Evolutionary conservation across 2,329 filamentous ascomycete species (phyloP).

Genomic region (Trichoderma sp.): DNA sequence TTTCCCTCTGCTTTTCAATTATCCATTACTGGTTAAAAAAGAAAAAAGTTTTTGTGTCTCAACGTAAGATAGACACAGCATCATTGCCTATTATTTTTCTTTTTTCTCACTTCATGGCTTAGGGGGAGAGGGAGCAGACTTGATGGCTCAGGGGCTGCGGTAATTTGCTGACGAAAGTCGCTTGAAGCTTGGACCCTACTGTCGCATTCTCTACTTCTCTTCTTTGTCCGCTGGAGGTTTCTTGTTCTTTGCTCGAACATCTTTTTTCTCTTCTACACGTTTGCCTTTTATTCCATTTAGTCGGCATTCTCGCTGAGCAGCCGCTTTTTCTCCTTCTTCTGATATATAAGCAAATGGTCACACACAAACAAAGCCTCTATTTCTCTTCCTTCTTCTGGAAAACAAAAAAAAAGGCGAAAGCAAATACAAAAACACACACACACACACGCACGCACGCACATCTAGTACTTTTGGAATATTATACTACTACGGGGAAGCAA

Average conservation of each 20-base stretch:
- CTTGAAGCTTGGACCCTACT: neutral
- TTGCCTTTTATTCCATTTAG: neutral
- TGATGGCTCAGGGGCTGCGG: neutral
- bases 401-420: neutral
- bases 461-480: neutral
- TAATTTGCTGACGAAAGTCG: neutral
- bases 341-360: constrained; percentile 13
- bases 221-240: neutral
- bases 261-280: neutral
- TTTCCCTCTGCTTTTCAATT: neutral
- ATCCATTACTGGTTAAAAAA: neutral
- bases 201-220: neutral
- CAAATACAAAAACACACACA: neutral
- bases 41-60: neutral
- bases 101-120: neutral
- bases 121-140: neutral
- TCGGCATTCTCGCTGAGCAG: neutral
- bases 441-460: too few species aligned
- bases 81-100: neutral
- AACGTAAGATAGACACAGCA: neutral
- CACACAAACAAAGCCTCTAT: neutral
- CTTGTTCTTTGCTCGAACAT: too few species aligned
- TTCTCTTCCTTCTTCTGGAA: neutral
- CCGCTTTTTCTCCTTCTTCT: neutral
- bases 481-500: neutral